These are phyloP conservation scores for Darksidea phi DNA, from an alignment of 495 filamentous ascomycete species.

Conservation along the genomic window DNA sequence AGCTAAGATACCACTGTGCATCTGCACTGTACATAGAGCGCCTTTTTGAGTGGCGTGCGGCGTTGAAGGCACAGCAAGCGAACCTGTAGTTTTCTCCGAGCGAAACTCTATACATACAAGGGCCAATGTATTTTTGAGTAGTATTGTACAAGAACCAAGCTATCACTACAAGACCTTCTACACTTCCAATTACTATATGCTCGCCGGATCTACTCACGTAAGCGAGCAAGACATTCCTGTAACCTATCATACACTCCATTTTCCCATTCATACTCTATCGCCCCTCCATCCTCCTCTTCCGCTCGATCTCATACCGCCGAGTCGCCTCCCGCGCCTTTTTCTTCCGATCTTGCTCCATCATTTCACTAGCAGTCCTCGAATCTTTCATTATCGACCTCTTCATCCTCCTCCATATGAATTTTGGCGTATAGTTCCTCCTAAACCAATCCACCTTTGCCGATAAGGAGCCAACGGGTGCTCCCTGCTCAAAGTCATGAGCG, in stretches of 20 bases:
- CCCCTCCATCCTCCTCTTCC: slow-evolving; percentile 47
- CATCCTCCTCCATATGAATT: slow-evolving; percentile 27
- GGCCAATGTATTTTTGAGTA: not conserved
- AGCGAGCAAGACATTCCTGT: not conserved
- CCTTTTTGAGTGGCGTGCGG: too few relatives aligned
- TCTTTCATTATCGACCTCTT: not conserved
- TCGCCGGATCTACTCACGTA: not conserved
- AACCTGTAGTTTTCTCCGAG: too few relatives aligned
- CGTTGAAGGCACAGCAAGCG: too few relatives aligned
- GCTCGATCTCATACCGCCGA: slow-evolving; percentile 49
- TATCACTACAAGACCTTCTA: not conserved
- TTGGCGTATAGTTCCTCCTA: slow-evolving; percentile 41
- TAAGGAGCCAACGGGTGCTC: slow-evolving; percentile 31
- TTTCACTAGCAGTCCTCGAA: slow-evolving; percentile 22
- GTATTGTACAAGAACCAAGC: not conserved
- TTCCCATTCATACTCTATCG: slow-evolving; percentile 39
- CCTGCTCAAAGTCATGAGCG: slow-evolving; percentile 16
- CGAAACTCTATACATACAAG: not conserved
- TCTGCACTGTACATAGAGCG: too few relatives aligned
- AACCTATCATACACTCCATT: slow-evolving; percentile 22
- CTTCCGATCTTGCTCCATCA: slow-evolving; percentile 38
- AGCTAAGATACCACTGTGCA: too few relatives aligned
- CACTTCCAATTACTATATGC: not conserved
- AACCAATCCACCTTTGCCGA: slow-evolving; percentile 26
- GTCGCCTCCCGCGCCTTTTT: slow-evolving; percentile 24